phyloP scores from a whole-genome alignment of 2,329 filamentous ascomycete species.

The Claviceps pazoutovae region DNA sequence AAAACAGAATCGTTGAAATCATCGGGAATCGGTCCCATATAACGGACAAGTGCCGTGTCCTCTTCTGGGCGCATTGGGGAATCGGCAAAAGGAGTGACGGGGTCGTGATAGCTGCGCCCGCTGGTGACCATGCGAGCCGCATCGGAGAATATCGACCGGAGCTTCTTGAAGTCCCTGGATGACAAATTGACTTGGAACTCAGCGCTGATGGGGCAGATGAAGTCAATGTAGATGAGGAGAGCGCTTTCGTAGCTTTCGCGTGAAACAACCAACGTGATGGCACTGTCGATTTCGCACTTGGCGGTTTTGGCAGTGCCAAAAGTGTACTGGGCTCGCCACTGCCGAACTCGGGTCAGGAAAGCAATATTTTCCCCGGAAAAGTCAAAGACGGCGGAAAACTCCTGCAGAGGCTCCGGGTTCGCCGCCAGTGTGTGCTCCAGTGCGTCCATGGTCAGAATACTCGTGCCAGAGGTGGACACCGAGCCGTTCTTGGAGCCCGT shows the following conservation, averaged over 20 bases:
- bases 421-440: constrained; percentile 43
- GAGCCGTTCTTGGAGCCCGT: constrained; percentile 22
- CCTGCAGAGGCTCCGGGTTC: constrained; percentile 42
- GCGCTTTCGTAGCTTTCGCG: constrained; percentile 43
- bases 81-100: constrained; percentile 29
- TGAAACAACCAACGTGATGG: constrained; percentile 17
- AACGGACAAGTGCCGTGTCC: constrained; percentile 16
- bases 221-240: constrained; percentile 46
- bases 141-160: constrained; percentile 42
- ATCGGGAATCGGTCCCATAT: constrained; percentile 32
- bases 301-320: constrained; percentile 11
- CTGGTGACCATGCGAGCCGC: constrained; percentile 34
- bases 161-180: constrained; percentile 36
- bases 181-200: constrained; percentile 56
- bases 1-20: constrained; percentile 42
- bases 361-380: constrained; percentile 57
- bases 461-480: constrained; percentile 23
- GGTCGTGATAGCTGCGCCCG: constrained; percentile 24
- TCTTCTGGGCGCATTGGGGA: constrained; percentile 10
- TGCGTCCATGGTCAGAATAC: constrained; percentile 43
- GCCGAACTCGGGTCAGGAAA: constrained; percentile 43
- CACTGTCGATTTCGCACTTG: constrained; percentile 4
- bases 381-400: constrained; percentile 48
- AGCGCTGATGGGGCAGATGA: constrained; percentile 45
- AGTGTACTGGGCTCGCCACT: constrained; percentile 21